phyloP scores from a whole-genome alignment of 306 rosid genomes.

The Prunus davidiana region DNA sequence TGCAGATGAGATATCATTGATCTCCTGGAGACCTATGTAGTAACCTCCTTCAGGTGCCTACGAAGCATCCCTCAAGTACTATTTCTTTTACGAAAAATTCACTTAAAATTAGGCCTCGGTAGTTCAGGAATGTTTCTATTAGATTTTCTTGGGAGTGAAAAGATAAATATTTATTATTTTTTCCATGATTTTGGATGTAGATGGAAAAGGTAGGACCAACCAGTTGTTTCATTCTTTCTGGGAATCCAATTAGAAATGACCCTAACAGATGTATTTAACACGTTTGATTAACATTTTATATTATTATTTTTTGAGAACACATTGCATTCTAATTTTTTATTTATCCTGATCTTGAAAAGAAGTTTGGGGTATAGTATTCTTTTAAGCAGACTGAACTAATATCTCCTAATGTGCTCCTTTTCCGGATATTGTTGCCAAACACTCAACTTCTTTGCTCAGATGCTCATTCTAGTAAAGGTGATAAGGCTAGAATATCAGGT shows the following conservation, averaged over 20 bases:
- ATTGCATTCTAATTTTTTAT: neutral
- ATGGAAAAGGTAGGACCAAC: conserved; percentile 11
- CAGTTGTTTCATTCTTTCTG: neutral
- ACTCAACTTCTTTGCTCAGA: conserved; percentile 35
- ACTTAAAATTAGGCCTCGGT: conserved; percentile 9
- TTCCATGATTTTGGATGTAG: conserved; percentile 2
- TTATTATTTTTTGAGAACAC: neutral
- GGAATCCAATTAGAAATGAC: neutral
- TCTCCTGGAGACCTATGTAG: conserved; percentile 20
- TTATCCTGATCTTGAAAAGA: conserved; percentile 3
- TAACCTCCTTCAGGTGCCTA: conserved; percentile 24
- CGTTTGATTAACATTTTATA: neutral
- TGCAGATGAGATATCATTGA: conserved; percentile 22
- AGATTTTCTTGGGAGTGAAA: conserved; percentile 14
- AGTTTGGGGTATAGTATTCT: neutral
- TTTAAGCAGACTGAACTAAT: conserved; percentile 10
- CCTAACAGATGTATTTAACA: neutral
- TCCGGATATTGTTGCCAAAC: conserved; percentile 29
- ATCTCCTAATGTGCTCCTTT: conserved; percentile 12
- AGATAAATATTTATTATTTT: conserved; percentile 3
- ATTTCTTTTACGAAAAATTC: neutral
- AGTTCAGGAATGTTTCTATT: conserved; percentile 3
- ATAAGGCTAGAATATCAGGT: conserved; percentile 39
- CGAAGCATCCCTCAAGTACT: conserved; percentile 4
- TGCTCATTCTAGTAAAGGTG: conserved; percentile 56